Evolutionary conservation across 2,329 filamentous ascomycete species (phyloP).

Genomic region (Claviceps sp.): DNA sequence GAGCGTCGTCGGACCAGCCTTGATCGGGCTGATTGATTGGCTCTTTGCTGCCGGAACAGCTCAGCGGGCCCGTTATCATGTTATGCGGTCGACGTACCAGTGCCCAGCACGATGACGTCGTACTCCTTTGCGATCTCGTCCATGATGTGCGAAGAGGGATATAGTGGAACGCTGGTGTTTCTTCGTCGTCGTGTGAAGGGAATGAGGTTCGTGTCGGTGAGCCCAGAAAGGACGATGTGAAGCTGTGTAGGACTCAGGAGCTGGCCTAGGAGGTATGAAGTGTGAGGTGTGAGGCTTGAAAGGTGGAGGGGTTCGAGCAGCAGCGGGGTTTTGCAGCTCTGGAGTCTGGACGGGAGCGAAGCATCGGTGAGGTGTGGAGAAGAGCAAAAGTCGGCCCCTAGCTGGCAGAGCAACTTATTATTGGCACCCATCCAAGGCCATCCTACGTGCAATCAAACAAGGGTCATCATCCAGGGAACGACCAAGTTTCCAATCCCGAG

Average conservation of each 20-base stretch:
- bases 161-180: neutral
- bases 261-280: neutral
- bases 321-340: constrained; percentile 14
- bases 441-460: neutral
- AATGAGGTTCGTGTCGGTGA: neutral
- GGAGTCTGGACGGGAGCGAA: constrained; percentile 3
- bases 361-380: constrained; percentile 16
- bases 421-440: neutral
- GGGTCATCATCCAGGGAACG: neutral
- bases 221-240: neutral
- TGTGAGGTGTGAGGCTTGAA: neutral
- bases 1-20: neutral
- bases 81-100: constrained; percentile 50
- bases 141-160: constrained; percentile 42
- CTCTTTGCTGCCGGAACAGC: neutral
- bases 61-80: neutral
- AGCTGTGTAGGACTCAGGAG: constrained; percentile 2
- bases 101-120: constrained; percentile 97
- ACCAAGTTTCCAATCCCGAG: neutral
- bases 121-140: constrained; percentile 98
- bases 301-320: constrained; percentile 13
- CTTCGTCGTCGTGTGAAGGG: neutral
- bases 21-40: neutral
- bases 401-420: neutral
- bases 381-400: neutral